These are phyloP conservation scores for Gloeophyllum trabeum DNA, from an alignment of 768 basidiomycete species.

Conservation along the genomic window DNA sequence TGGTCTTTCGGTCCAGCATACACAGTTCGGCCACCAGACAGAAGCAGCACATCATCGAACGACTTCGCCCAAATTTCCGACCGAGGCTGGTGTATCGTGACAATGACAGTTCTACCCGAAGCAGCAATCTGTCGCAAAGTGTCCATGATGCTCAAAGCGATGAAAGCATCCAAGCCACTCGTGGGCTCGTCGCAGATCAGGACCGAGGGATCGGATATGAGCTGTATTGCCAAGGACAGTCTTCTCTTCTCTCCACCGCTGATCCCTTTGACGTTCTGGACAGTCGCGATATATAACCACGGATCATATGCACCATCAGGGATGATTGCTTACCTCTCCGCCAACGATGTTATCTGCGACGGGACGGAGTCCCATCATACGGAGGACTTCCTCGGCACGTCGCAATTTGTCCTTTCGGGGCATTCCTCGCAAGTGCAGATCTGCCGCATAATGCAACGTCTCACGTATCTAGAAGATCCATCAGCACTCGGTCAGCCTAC, in stretches of 20 bases:
- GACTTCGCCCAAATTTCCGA: conserved; percentile 16
- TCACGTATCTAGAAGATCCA: conserved; percentile 10
- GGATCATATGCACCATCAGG: background rate
- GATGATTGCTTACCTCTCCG: conserved; percentile 17
- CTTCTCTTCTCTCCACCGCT: conserved; percentile 38
- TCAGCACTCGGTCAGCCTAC: conserved; percentile 1
- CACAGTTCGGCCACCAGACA: conserved; percentile 13
- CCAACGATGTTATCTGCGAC: conserved; percentile 36
- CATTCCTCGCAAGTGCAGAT: conserved; percentile 22
- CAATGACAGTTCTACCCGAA: conserved; percentile 28
- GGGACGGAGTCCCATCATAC: conserved; percentile 31
- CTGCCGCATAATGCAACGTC: conserved; percentile 26
- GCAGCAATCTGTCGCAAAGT: conserved; percentile 26
- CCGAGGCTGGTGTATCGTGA: conserved; percentile 19
- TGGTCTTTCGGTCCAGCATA: conserved; percentile 15
- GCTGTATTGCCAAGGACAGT: conserved; percentile 31
- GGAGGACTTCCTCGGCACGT: conserved; percentile 32
- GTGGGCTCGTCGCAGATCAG: conserved; percentile 22
- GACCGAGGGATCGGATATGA: conserved; percentile 25
- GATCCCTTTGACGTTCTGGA: conserved; percentile 24
- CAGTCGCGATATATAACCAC: background rate
- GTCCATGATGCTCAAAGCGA: conserved; percentile 32
- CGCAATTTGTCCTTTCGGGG: conserved; percentile 22
- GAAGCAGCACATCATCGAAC: conserved; percentile 14
- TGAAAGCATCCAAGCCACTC: conserved; percentile 30